Percentiles rank a stretch among this genome's conserved stretches.
phyloP scores from a whole-genome alignment of 1,139 yeast species.

The Suhomyces ambrosiae region DNA sequence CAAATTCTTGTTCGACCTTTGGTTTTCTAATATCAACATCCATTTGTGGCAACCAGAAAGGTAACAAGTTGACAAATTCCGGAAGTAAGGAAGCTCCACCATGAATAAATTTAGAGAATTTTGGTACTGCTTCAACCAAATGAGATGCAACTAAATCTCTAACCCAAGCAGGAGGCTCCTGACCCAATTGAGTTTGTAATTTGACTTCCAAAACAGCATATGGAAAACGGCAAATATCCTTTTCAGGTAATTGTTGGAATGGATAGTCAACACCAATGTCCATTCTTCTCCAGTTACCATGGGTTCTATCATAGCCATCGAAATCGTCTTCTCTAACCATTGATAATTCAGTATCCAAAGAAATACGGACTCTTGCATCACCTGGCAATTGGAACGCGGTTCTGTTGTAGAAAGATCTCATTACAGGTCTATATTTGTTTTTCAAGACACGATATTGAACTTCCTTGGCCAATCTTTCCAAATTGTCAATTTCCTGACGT shows the following conservation, averaged over 20 bases:
- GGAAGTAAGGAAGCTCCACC: constrained; percentile 90
- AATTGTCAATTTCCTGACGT: constrained; percentile 81
- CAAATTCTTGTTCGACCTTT: constrained; percentile 62
- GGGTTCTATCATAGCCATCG: constrained; percentile 88
- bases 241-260: constrained; percentile 77
- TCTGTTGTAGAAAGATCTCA: constrained; percentile 94
- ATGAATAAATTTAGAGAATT: constrained; percentile 94
- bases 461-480: constrained; percentile 90
- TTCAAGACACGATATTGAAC: constrained; percentile 87
- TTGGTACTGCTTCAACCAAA: constrained; percentile 96
- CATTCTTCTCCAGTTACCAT: constrained; percentile 95
- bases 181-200: constrained; percentile 95
- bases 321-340: constrained; percentile 98
- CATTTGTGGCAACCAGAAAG: constrained; percentile 99
- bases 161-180: constrained; percentile 98
- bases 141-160: constrained; percentile 89
- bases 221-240: constrained; percentile 90
- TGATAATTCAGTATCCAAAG: constrained; percentile 90
- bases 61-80: constrained; percentile 77
- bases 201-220: constrained; percentile 97
- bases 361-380: constrained; percentile 97
- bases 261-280: constrained; percentile 98
- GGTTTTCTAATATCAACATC: constrained; percentile 93
- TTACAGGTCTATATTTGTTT: constrained; percentile 86
- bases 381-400: constrained; percentile 99